Percentiles rank a stretch among this genome's conserved stretches.
phyloP scores from a whole-genome alignment of 306 rosid genomes.

The Medicago arabica region DNA sequence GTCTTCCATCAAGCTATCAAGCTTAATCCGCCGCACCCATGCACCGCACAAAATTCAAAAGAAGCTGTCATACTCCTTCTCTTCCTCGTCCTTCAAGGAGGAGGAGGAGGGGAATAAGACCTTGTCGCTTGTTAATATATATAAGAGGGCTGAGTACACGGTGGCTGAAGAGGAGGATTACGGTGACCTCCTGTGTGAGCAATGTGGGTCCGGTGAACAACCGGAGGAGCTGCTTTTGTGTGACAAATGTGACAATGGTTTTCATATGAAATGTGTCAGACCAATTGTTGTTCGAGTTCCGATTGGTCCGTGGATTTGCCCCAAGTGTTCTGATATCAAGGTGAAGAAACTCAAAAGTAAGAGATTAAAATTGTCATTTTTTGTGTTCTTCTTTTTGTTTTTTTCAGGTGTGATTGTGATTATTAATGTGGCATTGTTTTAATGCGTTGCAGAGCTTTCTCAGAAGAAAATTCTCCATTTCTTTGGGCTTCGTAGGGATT shows the following conservation, averaged over 20 bases:
- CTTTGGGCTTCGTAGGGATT: constrained; percentile 65
- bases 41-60: constrained; percentile 46
- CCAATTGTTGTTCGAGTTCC: constrained; percentile 85
- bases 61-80: background rate
- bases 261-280: constrained; percentile 83
- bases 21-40: constrained; percentile 61
- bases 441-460: constrained; percentile 58
- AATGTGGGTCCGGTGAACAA: constrained; percentile 72
- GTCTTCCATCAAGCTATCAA: constrained; percentile 51
- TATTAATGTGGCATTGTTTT: constrained; percentile 45
- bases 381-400: background rate
- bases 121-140: constrained; percentile 55
- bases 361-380: constrained; percentile 31
- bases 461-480: constrained; percentile 77
- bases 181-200: constrained; percentile 56
- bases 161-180: constrained; percentile 58
- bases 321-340: constrained; percentile 61
- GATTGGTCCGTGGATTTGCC: constrained; percentile 87
- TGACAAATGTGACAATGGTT: constrained; percentile 82
- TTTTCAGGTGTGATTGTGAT: constrained; percentile 11
- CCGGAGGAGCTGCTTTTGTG: constrained; percentile 79
- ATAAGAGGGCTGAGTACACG: constrained; percentile 56
- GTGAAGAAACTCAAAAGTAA: constrained; percentile 61
- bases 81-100: constrained; percentile 31
- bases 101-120: constrained; percentile 46